Conservation (phyloP, 257 asterid genomes). For the Solanum rostratum region DNA sequence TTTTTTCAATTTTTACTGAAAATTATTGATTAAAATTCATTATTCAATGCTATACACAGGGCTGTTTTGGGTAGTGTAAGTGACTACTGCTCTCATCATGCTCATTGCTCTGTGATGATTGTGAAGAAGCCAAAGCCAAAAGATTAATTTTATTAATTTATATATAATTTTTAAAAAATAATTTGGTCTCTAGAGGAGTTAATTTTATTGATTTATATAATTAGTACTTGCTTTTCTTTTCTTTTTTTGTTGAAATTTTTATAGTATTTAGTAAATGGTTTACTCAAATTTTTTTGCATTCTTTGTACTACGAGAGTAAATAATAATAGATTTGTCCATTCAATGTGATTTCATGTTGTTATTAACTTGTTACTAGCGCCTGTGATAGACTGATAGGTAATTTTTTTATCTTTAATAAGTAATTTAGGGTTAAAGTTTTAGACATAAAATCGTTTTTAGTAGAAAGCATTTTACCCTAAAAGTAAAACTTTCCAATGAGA, state of each 20-base stretch:
- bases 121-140: conserved; percentile 33
- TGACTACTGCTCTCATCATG: conserved; percentile 50
- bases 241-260: not conserved
- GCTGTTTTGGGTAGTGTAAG: conserved; percentile 46
- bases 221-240: not conserved
- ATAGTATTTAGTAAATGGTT: not conserved
- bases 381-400: not conserved
- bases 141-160: not conserved
- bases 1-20: not conserved
- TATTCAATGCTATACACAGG: conserved; percentile 5
- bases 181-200: too few relatives aligned
- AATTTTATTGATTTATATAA: too few relatives aligned
- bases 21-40: not conserved
- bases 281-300: not conserved
- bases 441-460: not conserved
- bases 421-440: not conserved
- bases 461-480: not conserved
- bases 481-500: fast-evolving
- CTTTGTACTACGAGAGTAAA: not conserved
- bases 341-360: not conserved
- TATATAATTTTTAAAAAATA: too few relatives aligned
- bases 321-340: not conserved
- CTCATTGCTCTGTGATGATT: conserved; percentile 40
- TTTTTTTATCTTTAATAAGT: not conserved
- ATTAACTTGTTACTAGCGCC: not conserved